These are phyloP conservation scores for Mytilinidion resinicola DNA, from an alignment of 495 filamentous ascomycete genomes.

Conservation along the genomic window DNA sequence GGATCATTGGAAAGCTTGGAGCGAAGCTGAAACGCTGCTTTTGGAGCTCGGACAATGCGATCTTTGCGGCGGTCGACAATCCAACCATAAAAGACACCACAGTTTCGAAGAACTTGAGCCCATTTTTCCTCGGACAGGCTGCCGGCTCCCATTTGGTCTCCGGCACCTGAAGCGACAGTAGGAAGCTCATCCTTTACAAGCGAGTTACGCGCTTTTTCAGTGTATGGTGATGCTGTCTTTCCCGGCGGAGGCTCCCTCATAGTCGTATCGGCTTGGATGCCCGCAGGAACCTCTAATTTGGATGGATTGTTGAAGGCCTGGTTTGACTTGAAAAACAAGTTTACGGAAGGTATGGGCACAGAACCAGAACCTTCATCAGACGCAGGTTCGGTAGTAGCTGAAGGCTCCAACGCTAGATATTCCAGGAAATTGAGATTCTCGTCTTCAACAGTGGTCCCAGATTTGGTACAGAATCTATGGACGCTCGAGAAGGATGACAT, in stretches of 20 bases:
- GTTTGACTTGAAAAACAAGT: neutral
- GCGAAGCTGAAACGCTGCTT: neutral
- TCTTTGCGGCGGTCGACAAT: neutral
- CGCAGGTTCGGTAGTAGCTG: neutral
- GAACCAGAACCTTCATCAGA: neutral
- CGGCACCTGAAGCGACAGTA: neutral
- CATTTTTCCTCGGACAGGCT: neutral
- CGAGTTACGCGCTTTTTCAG: neutral
- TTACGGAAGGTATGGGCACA: neutral
- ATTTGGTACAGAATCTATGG: neutral
- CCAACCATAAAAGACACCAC: constrained; percentile 1
- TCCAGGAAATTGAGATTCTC: neutral
- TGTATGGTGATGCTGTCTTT: neutral
- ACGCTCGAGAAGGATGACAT: neutral
- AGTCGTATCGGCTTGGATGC: neutral
- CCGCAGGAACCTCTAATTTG: neutral
- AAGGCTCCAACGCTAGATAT: neutral
- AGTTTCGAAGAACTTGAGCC: neutral
- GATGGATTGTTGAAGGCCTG: neutral
- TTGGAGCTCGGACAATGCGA: neutral
- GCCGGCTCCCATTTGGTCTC: neutral
- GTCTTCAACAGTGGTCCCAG: neutral
- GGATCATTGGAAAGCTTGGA: neutral
- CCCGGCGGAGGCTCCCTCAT: neutral
- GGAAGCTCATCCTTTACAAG: neutral